These are phyloP conservation scores for Besnoitia besnoiti DNA, from an alignment of 169 alveolate genomes.

Conservation along the genomic window DNA sequence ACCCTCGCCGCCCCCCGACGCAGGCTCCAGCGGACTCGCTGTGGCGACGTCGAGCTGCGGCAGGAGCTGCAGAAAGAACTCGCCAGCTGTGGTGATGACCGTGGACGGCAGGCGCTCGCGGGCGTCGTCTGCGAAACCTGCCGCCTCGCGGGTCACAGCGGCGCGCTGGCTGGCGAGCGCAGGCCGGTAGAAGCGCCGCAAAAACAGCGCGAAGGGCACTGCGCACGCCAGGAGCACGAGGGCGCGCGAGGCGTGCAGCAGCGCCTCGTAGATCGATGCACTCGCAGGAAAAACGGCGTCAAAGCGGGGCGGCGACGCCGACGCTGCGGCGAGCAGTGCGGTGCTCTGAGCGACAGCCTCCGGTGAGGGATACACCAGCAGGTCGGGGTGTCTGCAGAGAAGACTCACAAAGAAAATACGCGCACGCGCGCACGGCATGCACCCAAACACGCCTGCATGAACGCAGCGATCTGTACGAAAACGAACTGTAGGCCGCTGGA, in stretches of 20 bases:
- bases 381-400: slow-evolving; percentile 17
- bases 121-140: background rate
- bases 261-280: background rate
- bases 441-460: too few species aligned
- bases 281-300: background rate
- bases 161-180: background rate
- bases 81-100: background rate
- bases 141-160: background rate
- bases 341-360: background rate
- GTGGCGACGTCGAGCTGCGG: slow-evolving; percentile 15
- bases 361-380: slow-evolving; percentile 16
- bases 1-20: too few species aligned
- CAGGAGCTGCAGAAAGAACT: slow-evolving; percentile 21
- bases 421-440: background rate
- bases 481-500: too few species aligned
- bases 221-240: slow-evolving; percentile 2
- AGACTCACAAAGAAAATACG: background rate
- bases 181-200: background rate
- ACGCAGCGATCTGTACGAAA: too few species aligned
- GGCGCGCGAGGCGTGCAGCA: background rate
- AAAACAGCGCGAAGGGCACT: background rate
- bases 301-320: background rate
- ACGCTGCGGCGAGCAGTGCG: background rate
- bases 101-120: background rate
- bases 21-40: too few species aligned